Evolutionary conservation across 83 land plant species (phyloP).

Genomic region (Diphasiastrum complanatum): DNA sequence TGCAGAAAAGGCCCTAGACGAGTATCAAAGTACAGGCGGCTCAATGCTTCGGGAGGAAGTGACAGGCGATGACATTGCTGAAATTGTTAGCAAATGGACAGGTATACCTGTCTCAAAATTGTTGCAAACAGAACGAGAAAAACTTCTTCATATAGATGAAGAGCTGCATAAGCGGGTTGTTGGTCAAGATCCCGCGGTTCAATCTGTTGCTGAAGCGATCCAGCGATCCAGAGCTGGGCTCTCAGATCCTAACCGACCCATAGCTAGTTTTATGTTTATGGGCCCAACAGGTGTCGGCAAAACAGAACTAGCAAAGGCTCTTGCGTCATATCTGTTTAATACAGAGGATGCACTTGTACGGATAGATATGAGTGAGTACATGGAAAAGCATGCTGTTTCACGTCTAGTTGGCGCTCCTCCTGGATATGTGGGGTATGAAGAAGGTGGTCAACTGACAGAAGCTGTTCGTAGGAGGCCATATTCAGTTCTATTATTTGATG

Average conservation of each 20-base stretch:
- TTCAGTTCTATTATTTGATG: conserved; percentile 89
- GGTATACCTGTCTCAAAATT: conserved; percentile 67
- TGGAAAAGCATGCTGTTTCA: conserved; percentile 98
- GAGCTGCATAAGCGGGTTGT: conserved; percentile 70
- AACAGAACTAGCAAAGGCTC: conserved; percentile 94
- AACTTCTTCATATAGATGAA: conserved; percentile 56
- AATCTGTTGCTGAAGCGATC: conserved; percentile 65
- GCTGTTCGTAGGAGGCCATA: conserved; percentile 87
- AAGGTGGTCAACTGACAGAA: conserved; percentile 98
- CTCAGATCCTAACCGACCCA: conserved; percentile 67
- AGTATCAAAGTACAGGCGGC: conserved; percentile 77
- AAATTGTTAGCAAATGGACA: conserved; percentile 75
- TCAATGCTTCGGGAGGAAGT: conserved; percentile 96
- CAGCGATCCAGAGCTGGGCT: conserved; percentile 72
- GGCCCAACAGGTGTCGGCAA: conserved; percentile 99
- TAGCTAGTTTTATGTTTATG: conserved; percentile 88
- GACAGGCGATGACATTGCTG: conserved; percentile 71
- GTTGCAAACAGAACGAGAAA: conserved; percentile 60
- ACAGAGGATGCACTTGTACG: conserved; percentile 89
- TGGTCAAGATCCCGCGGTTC: conserved; percentile 72
- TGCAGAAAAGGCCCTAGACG: conserved; percentile 79
- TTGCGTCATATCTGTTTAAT: conserved; percentile 89
- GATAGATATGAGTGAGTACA: conserved; percentile 98
- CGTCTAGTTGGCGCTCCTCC: conserved; percentile 97
- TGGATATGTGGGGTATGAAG: conserved; percentile 99